Evolutionary conservation across 2,329 filamentous ascomycete genomes (phyloP).

Genomic region (Onygenales sp.): DNA sequence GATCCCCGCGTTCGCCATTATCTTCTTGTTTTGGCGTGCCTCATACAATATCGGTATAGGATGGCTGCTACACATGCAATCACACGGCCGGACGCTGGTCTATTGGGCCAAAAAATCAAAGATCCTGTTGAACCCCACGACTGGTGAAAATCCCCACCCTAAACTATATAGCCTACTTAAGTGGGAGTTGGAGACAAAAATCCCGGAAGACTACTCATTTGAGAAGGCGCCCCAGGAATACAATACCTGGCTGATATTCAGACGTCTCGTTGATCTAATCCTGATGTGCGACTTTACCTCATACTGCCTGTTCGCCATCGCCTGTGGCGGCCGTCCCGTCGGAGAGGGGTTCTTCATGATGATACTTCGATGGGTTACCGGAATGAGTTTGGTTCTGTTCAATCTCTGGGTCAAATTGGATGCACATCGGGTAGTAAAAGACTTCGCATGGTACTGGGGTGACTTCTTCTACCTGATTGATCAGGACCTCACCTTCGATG

Average conservation of each 20-base stretch:
- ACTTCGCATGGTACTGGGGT: conserved; percentile 99
- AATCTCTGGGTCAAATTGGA: conserved; percentile 99
- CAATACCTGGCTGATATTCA: conserved; percentile 97
- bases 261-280: conserved; percentile 89
- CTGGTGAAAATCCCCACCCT: conserved; percentile 74
- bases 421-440: conserved; percentile 94
- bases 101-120: conserved; percentile 77
- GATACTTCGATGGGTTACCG: conserved; percentile 65
- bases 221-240: conserved; percentile 92
- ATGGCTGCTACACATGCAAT: conserved; percentile 78
- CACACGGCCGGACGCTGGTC: conserved; percentile 75
- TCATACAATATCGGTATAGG: conserved; percentile 94
- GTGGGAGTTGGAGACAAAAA: conserved; percentile 86
- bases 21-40: conserved; percentile 87
- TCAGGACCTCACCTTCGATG: conserved; percentile 94
- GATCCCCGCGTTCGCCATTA: conserved; percentile 65
- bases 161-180: conserved; percentile 77
- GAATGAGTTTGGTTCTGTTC: conserved; percentile 74
- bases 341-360: conserved; percentile 63
- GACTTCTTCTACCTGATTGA: conserved; percentile 99
- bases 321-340: conserved; percentile 66
- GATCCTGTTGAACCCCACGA: conserved; percentile 74
- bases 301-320: conserved; percentile 90
- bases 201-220: conserved; percentile 86
- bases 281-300: conserved; percentile 98